Evolutionary conservation across 345 rosid species (phyloP).

Genomic region (Salix brachista): DNA sequence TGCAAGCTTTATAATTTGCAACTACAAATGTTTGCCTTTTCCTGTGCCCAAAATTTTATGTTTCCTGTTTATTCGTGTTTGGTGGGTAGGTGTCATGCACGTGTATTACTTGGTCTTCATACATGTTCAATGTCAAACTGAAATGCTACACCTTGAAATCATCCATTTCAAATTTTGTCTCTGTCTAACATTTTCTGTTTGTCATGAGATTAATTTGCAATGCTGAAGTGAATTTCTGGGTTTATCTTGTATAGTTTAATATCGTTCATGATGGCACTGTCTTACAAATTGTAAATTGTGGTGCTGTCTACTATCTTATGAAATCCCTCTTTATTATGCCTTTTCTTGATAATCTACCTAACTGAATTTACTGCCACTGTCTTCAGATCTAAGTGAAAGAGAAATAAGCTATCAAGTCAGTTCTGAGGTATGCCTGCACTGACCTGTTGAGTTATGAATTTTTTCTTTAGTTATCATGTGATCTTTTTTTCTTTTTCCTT

Average conservation of each 20-base stretch:
- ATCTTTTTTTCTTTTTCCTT: neutral
- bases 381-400: constrained; percentile 7
- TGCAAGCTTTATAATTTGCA: neutral
- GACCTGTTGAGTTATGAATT: neutral
- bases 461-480: neutral
- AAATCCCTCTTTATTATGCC: neutral
- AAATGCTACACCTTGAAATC: too few relatives aligned
- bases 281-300: neutral
- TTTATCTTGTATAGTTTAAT: neutral
- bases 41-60: neutral
- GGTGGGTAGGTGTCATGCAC: neutral
- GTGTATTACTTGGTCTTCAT: too few relatives aligned
- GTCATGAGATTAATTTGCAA: too few relatives aligned
- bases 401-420: constrained; percentile 17
- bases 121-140: too few relatives aligned
- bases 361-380: neutral
- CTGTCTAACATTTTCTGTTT: too few relatives aligned
- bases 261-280: neutral
- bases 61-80: neutral
- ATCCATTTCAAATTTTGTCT: too few relatives aligned
- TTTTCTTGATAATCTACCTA: neutral
- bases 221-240: neutral
- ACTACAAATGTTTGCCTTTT: neutral
- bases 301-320: neutral
- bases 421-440: constrained; percentile 15